Evolutionary conservation across 306 rosid genomes (phyloP), one percentile per base, ranked within the genome.

Genomic region (Biancaea sappan): DNA sequence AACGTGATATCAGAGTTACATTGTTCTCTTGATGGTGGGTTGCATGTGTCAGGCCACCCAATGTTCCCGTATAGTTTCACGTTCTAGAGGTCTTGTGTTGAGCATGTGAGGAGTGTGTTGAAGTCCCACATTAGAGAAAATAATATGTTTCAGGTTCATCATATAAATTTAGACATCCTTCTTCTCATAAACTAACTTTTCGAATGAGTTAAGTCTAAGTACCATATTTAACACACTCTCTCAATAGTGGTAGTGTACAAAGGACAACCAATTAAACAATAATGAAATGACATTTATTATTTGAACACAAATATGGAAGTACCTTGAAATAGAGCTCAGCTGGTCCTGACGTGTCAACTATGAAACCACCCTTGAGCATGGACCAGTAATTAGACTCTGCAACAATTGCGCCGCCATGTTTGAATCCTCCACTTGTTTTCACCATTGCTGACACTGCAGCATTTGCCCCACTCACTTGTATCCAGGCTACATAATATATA

Each of bases 281-380:
- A 60, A n/a, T 21, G 2, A 6, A 25, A 50, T 19, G 6, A 15
- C 28, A 66, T 24, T 69, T 19, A 66, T 24, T 69, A 34, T 34
- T 41, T 66, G 26, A 71, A 38, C 6, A n/a, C 38, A 1, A 7
- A 34, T 34, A 34, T 16, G 2, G 8, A 12, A 56, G 16, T 80
- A 89, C 96, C 93, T 92, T 77, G 37, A 89, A 92, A 73, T 79
- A 87, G 35, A 92, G 93, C 14, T 84, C 72, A 2, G 86, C 91
- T 2, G 77, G 43, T 34, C 84, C 88, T 3, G 97, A 78, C 38
- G 80, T 79, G 50, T 82, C 57, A 0, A 79, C 86, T 3, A 82
- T 74, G 46, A 89, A 44, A 66, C 96, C 97, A 73, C 93, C 96
- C 83, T 92, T 92, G 32, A 92, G 88, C 91, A 92, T 84, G 58